Percentiles rank a stretch among this genome's conserved stretches.
Conservation (phyloP, 192 early-diverging fungal species). For the Entomortierella lignicola region DNA sequence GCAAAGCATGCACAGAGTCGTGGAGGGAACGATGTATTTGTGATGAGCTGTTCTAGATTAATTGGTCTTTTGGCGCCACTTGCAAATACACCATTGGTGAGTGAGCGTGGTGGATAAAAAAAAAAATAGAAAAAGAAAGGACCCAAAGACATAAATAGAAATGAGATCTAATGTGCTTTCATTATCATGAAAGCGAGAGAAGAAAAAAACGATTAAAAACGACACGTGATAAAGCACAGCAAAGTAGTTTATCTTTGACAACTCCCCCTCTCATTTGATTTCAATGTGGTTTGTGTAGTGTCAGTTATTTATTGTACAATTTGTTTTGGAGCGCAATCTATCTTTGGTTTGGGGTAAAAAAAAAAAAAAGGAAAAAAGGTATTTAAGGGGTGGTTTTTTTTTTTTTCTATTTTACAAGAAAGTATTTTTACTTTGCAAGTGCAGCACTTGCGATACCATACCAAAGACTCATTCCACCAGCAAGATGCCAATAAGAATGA, state of each 20-base stretch:
- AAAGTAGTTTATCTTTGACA: no score
- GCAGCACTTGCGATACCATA: conserved; percentile 39
- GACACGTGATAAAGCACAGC: not conserved
- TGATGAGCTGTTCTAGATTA: conserved; percentile 47
- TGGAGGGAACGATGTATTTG: conserved; percentile 52
- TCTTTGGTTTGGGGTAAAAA: not conserved
- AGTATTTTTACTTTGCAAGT: conserved; percentile 23
- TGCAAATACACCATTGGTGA: conserved; percentile 48
- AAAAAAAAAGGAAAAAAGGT: not conserved
- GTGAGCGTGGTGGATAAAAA: conserved; percentile 43
- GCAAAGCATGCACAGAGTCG: conserved; percentile 53
- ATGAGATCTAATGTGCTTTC: no score
- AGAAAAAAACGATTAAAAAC: not conserved
- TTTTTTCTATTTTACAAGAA: conserved; percentile 2
- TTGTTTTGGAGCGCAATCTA: no score
- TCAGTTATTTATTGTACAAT: no score
- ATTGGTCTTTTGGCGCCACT: conserved; percentile 39
- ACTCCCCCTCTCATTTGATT: no score
- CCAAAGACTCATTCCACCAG: conserved; percentile 42
- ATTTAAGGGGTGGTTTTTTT: conserved; percentile 2
- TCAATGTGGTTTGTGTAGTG: no score
- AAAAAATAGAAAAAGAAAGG: no score
- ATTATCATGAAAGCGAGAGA: no score
- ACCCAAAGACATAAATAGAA: no score
- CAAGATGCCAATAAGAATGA: conserved; percentile 46